Evolutionary conservation across 257 asterid genomes (phyloP), one percentile per base, ranked within the genome.

Genomic region (Salvia miltiorrhiza): DNA sequence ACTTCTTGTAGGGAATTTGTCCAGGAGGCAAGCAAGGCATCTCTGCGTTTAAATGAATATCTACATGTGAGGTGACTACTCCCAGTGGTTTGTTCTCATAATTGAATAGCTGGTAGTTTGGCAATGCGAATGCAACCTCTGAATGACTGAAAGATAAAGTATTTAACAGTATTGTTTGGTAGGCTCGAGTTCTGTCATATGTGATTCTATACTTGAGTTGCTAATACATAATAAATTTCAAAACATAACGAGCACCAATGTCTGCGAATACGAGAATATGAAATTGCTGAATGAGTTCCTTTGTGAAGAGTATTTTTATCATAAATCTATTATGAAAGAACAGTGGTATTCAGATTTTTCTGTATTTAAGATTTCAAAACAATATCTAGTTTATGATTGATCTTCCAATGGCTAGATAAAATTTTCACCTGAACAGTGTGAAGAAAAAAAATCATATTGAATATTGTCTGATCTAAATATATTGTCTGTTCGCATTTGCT

Each of bases 51-150:
- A 69, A 90, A 85, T 65, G 96, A 87, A 63, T 90, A 88, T 84
- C 82, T 93, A 79, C 93, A 90, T 82, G 99, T 93, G 89, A 90
- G 96, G 84, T 87, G 90, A 76, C 87, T 60, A 83, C 73, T 76
- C 72, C 63, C 47, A 32, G 81, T 76, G 76, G 66, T 71, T 77
- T 78, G 39, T 57, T 72, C 62, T 67, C 72, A 33, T 43, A 58
- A 39, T 43, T 28, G 19, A 50, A 39, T 69, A 60, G 7, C 8
- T 58, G 62, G 33, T 41, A 65, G 55, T 12, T 54, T 60, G 20
- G 50, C 23, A 41, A 61, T 65, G 41, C 50, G 39, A 41, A 59
- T 48, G 50, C 1, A 61, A 70, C 35, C 32, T 24, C 13, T 20
- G 33, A 58, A 61, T 47, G 55, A 8, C 49, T 35, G 9, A 70